Base-by-base conservation (phyloP, 2,329 filamentous ascomycete species). In the Rugonectria rugulosa region DNA sequence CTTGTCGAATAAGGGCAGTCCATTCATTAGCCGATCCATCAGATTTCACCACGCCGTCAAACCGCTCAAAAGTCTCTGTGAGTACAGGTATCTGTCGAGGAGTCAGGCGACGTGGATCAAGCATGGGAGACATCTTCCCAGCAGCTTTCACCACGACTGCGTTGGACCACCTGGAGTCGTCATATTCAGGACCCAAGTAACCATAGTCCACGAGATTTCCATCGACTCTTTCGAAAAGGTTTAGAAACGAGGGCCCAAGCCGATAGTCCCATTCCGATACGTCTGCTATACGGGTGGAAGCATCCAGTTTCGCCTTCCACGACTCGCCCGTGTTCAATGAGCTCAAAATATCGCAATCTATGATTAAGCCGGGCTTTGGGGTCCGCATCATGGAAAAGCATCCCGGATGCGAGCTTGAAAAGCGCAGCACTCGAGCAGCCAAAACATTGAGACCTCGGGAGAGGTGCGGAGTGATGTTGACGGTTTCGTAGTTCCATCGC, bases 401-500 rank as follows among this genome's bases (percentile, higher is more conserved):
- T 20, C 52, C 52, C 4, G 52, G 44, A 31, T 54, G 44, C 20
- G 29, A 32, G 15, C 34, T 54, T 3, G 52, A 54, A 15, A 54
- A 54, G 29, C 44, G 52, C 37, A 49, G 11, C 7, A 54, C 52
- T 15, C 44, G 52, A 19, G 52, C 44, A 6, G 44, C 44, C 14
- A 49, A 31, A 10, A 49, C 38, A 4, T 54, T 54, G 38, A 49
- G 38, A n/a, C 52, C 52, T 5, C 38, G 37, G 9, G 31, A 26
- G 32, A 56, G 48, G n/a, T 43, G 29, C 8, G 53, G 53, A 5
- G 53, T 29, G 10, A 52, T 38, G 31, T 53, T 43, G 36, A 56
- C 48, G 2, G 53, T 56, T 14, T 56, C 42, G 20, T 56, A 56
- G 31, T 53, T 53, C 53, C 36, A 56, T 2, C 32, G 24, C n/a